Conservation (phyloP, 495 filamentous ascomycete genomes). For the Coniosporium apollinis region DNA sequence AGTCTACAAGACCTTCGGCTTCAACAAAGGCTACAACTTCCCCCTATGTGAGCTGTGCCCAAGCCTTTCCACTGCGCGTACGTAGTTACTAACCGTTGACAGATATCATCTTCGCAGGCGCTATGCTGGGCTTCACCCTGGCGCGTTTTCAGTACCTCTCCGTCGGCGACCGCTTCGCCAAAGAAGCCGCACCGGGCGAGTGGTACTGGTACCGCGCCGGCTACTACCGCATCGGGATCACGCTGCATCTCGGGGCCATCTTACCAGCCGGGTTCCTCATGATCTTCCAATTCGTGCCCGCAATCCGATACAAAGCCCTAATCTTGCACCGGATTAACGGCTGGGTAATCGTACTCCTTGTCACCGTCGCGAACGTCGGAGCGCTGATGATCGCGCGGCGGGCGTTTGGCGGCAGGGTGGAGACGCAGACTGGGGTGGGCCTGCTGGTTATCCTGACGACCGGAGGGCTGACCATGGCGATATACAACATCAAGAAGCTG, state of each 20-base stretch:
- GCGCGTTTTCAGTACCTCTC: conserved; percentile 21
- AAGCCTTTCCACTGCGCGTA: not conserved
- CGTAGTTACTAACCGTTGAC: not conserved
- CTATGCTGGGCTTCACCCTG: conserved; percentile 15
- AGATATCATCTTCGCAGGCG: conserved; percentile 14
- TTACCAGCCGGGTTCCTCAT: conserved; percentile 31
- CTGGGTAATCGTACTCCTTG: conserved; percentile 27
- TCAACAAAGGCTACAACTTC: conserved; percentile 11
- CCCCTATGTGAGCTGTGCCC: not conserved
- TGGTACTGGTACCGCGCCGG: conserved; percentile 31
- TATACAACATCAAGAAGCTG: conserved; percentile 32
- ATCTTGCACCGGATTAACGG: conserved; percentile 37
- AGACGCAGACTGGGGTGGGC: conserved; percentile 23
- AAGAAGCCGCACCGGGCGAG: conserved; percentile 27
- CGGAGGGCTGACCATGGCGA: conserved; percentile 21
- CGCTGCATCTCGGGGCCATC: conserved; percentile 28
- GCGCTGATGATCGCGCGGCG: conserved; percentile 29
- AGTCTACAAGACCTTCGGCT: conserved; percentile 2
- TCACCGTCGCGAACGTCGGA: conserved; percentile 22
- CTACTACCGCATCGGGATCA: conserved; percentile 28
- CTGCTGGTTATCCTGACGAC: conserved; percentile 24
- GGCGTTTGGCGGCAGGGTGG: conserved; percentile 29
- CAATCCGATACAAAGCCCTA: conserved; percentile 30
- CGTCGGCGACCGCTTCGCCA: conserved; percentile 12
- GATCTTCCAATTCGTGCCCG: conserved; percentile 33